Base-by-base conservation (phyloP, 371 early-diverging fungal genomes). In the Apophysomyces variabilis region DNA sequence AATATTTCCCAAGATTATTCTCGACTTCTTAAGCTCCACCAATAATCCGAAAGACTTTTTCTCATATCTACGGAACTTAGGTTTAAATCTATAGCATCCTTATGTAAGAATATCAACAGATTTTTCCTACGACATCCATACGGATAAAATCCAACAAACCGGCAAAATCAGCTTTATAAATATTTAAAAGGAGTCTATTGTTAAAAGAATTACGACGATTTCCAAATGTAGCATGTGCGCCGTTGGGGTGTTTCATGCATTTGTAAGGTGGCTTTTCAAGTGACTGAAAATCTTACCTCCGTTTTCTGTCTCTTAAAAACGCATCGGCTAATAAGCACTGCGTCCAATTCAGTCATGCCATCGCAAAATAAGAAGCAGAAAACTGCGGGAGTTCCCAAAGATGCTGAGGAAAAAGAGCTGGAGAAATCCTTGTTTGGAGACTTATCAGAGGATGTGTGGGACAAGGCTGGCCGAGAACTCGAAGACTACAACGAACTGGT, bases 401-500 rank as follows among this genome's bases (percentile, higher is more conserved):
- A 85, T 45, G 67, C 72, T 7, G 67, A 70, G 21, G 70, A 70
- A 16, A 65, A 66, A 43, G 60, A 66, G 12, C 44, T 70, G 14
- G 70, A 70, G 38, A 58, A 46, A 0, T 62, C 60, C n/a, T 58
- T 70, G 18, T 70, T 70, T 37, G 70, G 70, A 9, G 44, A 64
- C 32, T 36, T 62, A 16, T 44, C 57, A 7, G 64, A 68, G 37
- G 60, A 68, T 78, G 32, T 80, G 76, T 64, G 79, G 82, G 44
- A 59, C 43, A 9, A 75, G 70, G 26, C 74, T 69, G 35, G 63
- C 45, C 50, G 57, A 65, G 67, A 65, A 14, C 68, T 84, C 13
- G 57, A 67, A 21, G 83, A 86, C 43, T n/a, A 21, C n/a, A 76
- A 69, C 5, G 75, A 82, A 78, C 65, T 78, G 77, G 38, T 65